Evolutionary conservation across 805 yeast genomes (phyloP).

Genomic region (Gaillardinia entomophila): DNA sequence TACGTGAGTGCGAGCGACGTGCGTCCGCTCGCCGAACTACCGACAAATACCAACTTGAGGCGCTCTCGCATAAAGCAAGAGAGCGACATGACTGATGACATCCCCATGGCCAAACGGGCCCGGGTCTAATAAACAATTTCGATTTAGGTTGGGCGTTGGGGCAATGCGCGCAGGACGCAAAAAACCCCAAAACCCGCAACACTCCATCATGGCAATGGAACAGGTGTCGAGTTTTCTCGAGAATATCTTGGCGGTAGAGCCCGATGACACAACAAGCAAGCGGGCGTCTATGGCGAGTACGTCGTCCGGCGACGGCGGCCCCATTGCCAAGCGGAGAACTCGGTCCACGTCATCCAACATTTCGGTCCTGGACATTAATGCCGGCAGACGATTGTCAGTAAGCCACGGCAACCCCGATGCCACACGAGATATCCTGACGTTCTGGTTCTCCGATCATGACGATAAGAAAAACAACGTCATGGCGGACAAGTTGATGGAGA

Average conservation of each 20-base stretch:
- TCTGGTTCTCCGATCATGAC: slow-evolving; percentile 20
- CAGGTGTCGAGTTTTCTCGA: slow-evolving; percentile 33
- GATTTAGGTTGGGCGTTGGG: too few relatives aligned
- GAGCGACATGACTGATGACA: too few relatives aligned
- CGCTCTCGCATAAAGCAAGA: too few relatives aligned
- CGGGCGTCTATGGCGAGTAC: slow-evolving; percentile 1
- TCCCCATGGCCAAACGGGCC: too few relatives aligned
- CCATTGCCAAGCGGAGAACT: background rate
- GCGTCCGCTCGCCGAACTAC: too few relatives aligned
- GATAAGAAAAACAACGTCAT: slow-evolving; percentile 19
- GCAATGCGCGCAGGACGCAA: too few relatives aligned
- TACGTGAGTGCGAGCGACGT: too few relatives aligned
- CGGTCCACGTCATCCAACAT: background rate
- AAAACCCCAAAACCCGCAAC: background rate
- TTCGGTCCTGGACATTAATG: slow-evolving; percentile 1
- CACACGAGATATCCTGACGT: slow-evolving; percentile 12
- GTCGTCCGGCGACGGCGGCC: slow-evolving; percentile 1
- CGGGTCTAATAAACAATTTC: too few relatives aligned
- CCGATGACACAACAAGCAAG: slow-evolving; percentile 2
- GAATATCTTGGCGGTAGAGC: slow-evolving; percentile 26
- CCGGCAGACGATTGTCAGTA: background rate
- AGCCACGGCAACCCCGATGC: slow-evolving; percentile 1
- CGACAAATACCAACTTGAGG: too few relatives aligned
- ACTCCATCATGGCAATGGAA: slow-evolving; percentile 17
- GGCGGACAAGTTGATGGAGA: slow-evolving; percentile 69